phyloP scores from a whole-genome alignment of 805 yeast genomes.

The Candida lessepsii region DNA sequence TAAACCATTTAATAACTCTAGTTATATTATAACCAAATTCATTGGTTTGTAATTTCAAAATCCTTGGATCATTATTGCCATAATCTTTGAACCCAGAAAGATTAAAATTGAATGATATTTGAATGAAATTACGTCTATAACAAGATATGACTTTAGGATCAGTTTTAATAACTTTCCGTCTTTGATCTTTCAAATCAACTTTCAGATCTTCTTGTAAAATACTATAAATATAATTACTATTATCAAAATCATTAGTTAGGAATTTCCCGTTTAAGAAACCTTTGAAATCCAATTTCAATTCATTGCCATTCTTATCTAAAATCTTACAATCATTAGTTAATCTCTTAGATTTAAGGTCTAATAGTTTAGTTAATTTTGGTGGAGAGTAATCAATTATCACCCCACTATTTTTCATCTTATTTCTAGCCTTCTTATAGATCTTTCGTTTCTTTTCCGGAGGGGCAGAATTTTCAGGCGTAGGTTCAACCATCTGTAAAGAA shows the following conservation, averaged over 20 bases:
- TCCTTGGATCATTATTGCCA: constrained; percentile 19
- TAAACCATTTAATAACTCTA: constrained; percentile 37
- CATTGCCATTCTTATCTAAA: constrained; percentile 29
- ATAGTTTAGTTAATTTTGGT: constrained; percentile 24
- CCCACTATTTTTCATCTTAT: constrained; percentile 7
- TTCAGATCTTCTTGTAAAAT: constrained; percentile 7
- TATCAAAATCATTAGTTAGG: constrained; percentile 40
- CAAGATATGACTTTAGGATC: constrained; percentile 44
- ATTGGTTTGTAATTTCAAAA: constrained; percentile 31
- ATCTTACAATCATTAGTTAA: constrained; percentile 22
- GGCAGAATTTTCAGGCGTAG: neutral
- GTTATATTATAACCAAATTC: constrained; percentile 38
- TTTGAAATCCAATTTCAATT: constrained; percentile 23
- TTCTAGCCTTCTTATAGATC: constrained; percentile 10
- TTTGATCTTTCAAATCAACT: constrained; percentile 7
- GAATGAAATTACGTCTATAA: constrained; percentile 45
- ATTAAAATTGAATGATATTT: constrained; percentile 30
- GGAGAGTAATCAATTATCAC: constrained; percentile 26
- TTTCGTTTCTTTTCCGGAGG: constrained; percentile 2
- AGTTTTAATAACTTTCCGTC: constrained; percentile 12
- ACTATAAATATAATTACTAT: constrained; percentile 28
- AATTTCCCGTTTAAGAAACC: constrained; percentile 46
- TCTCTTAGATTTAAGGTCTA: constrained; percentile 26
- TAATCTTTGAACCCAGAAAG: constrained; percentile 24
- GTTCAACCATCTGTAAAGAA: neutral